phyloP scores from a whole-genome alignment of 441 rosid genomes.

The Aquilaria agallochum region DNA sequence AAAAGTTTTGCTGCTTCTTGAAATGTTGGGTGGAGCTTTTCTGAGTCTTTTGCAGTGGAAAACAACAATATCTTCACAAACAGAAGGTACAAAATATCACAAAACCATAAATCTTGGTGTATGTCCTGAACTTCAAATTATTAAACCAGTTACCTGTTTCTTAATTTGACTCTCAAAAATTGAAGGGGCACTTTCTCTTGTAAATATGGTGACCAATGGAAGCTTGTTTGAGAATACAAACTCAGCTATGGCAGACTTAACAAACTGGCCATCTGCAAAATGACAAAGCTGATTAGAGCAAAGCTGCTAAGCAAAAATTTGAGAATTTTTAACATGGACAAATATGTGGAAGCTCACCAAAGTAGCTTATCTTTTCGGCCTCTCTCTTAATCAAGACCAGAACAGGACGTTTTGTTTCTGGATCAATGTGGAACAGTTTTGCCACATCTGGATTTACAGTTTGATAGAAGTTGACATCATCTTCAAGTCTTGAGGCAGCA shows the following conservation, averaged over 20 bases:
- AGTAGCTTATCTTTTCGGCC: slow-evolving; percentile 67
- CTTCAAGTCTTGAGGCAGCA: slow-evolving; percentile 88
- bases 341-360: slow-evolving; percentile 48
- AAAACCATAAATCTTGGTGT: too few species aligned
- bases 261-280: slow-evolving; percentile 79
- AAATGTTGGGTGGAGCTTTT: slow-evolving; percentile 55
- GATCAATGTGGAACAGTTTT: slow-evolving; percentile 78
- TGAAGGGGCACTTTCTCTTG: slow-evolving; percentile 73
- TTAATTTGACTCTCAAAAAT: slow-evolving; percentile 83
- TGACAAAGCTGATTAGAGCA: slow-evolving; percentile 16
- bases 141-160: slow-evolving; percentile 55
- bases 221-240: slow-evolving; percentile 85
- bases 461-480: slow-evolving; percentile 88
- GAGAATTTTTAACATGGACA: slow-evolving; percentile 6
- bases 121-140: not conserved
- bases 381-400: slow-evolving; percentile 74
- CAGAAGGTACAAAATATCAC: not conserved
- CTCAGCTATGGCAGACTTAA: slow-evolving; percentile 59
- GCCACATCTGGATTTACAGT: slow-evolving; percentile 86
- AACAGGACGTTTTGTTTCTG: slow-evolving; percentile 79
- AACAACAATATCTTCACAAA: slow-evolving; percentile 64
- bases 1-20: slow-evolving; percentile 82
- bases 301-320: slow-evolving; percentile 3
- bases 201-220: slow-evolving; percentile 75
- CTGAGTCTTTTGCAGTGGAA: slow-evolving; percentile 58